These are phyloP conservation scores for Asterella californica DNA, from an alignment of 225 moss, liverwort and hornwort species.

Conservation along the genomic window DNA sequence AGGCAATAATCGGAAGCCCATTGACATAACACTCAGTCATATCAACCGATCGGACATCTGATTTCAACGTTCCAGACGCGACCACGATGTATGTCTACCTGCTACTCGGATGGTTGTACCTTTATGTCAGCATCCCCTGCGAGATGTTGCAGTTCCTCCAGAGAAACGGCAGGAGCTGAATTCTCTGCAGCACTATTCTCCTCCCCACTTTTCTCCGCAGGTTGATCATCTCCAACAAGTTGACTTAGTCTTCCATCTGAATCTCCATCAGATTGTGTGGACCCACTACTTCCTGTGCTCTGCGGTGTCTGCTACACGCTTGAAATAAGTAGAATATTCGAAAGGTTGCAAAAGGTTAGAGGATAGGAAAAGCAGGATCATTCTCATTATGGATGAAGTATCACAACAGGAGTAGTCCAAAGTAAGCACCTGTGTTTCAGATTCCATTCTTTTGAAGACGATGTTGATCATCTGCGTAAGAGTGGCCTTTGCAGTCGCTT, in stretches of 20 bases:
- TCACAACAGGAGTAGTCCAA: not conserved
- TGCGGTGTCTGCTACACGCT: conserved; percentile 30
- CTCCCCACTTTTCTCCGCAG: conserved; percentile 41
- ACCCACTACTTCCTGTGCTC: conserved; percentile 22
- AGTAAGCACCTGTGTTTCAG: conserved; percentile 62
- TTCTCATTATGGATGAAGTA: not conserved
- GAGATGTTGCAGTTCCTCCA: conserved; percentile 87
- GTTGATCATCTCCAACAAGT: conserved; percentile 15
- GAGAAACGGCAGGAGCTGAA: conserved; percentile 56
- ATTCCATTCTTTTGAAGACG: conserved; percentile 94
- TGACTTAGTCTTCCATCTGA: conserved; percentile 6
- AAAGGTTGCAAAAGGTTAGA: not conserved
- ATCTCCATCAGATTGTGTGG: conserved; percentile 10
- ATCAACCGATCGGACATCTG: not conserved
- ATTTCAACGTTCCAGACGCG: not conserved
- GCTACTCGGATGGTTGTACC: conserved; percentile 30
- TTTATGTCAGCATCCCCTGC: conserved; percentile 95
- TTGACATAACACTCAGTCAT: not conserved
- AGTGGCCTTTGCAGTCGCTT: conserved; percentile 94
- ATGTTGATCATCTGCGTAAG: conserved; percentile 98
- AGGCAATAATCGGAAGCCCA: too few relatives aligned
- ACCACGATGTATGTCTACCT: not conserved
- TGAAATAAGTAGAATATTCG: not conserved
- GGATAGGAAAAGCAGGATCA: not conserved
- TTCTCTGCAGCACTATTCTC: conserved; percentile 49